Evolutionary conservation across 2,329 filamentous ascomycete genomes (phyloP), one percentile per base, ranked within the genome.

Genomic region (Fusarium udum): DNA sequence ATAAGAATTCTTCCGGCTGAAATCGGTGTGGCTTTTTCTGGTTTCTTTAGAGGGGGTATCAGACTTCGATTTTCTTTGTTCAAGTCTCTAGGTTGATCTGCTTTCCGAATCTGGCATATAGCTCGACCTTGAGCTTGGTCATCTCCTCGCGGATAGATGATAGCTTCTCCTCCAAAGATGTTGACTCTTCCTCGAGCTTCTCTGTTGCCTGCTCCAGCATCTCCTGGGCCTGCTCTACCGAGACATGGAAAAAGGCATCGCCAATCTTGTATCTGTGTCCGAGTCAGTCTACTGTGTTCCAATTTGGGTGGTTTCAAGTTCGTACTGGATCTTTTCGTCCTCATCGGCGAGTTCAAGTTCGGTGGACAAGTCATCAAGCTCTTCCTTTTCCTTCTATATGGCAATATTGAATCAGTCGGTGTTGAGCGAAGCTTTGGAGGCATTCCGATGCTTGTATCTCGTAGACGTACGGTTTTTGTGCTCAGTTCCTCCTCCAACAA

Each of bases 61-160:
- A 74, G 39, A 51, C 60, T 74, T 72, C 60, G 61, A 72, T 60
- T 64, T 59, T 73, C 64, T 66, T 40, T 53, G 61, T 65, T 88
- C 86, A 96, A 76, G 93, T 94, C 84, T 99, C 96, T 74, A 98
- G 87, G 84, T 99, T 99, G 87, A 99, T 99, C 82, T 95, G 97
- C 82, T 93, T 91, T 63, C 96, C 96, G 84, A 99, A 99, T 71
- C 97, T 91, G 39, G 95, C 95, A 84, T 99, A 99, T 70, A 99
- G 85, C 71, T 93, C 91, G 67, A 97, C 93, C 87, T 99, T 99
- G 73, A 99, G 87, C 81, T 93, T 88, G 71, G 91, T 89, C 93
- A 98, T 95, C 81, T 98, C 94, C 74, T 97, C 95, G 63, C 92
- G 92, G 59, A 97, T 87, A 6, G 87, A 87, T 61, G 88, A 85